Conservation (phyloP, 306 rosid genomes). For the Vigna reflexopilosa region DNA sequence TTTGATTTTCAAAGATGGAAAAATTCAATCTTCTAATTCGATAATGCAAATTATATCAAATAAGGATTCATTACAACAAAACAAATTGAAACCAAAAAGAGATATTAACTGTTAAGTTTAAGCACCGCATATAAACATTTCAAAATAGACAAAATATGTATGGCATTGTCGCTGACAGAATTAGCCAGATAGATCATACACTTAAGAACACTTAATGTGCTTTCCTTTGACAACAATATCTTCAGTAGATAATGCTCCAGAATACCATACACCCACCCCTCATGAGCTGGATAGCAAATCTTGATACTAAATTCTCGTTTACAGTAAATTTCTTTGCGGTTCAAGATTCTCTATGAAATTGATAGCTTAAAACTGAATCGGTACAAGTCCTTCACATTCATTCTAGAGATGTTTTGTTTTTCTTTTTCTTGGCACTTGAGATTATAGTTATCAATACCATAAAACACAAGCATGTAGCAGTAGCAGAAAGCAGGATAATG, state of each 20-base stretch:
- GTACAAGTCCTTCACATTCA: neutral
- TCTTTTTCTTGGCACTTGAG: neutral
- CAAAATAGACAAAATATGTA: neutral
- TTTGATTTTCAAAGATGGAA: neutral
- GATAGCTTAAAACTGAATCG: conserved; percentile 3
- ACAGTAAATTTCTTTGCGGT: conserved; percentile 17
- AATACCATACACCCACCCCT: neutral
- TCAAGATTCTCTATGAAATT: conserved; percentile 6
- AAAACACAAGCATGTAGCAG: neutral
- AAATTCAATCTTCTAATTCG: neutral
- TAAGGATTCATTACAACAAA: neutral
- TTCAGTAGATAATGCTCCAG: conserved; percentile 8
- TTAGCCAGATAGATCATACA: conserved; percentile 13
- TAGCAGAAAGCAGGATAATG: neutral
- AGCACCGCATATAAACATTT: neutral
- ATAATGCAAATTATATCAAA: neutral
- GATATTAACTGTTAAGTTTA: neutral
- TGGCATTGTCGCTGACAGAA: conserved; percentile 3
- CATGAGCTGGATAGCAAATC: conserved; percentile 3
- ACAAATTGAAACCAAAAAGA: neutral
- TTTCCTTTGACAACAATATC: conserved; percentile 29
- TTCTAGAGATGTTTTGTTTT: neutral
- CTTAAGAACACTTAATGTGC: neutral
- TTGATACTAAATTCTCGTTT: neutral
- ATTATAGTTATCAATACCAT: neutral